A percentile compares a stretch with the other conserved stretches of the same genome.
Conservation (phyloP, 2,329 filamentous ascomycete genomes). For the Fusarium mundagurra region DNA sequence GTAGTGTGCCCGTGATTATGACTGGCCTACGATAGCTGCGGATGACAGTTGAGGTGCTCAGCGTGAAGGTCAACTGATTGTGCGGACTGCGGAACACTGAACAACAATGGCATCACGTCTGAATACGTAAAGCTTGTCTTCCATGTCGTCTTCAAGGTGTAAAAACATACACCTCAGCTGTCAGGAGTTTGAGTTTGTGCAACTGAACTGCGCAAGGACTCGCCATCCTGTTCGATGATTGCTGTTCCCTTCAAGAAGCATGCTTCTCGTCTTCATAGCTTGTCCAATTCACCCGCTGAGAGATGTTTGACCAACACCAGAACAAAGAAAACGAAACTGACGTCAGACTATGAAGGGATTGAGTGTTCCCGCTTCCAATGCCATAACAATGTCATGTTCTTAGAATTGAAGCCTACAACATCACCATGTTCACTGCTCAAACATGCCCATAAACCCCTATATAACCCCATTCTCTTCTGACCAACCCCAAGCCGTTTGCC, state of each 20-base stretch:
- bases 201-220: background rate
- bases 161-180: background rate
- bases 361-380: background rate
- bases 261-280: background rate
- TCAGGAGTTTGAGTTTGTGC: too few relatives aligned
- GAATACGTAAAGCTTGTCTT: background rate
- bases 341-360: too few relatives aligned
- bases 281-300: too few relatives aligned
- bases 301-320: background rate
- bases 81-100: background rate
- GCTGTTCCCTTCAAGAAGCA: background rate
- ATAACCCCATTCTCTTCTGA: background rate
- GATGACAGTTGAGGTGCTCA: background rate
- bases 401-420: too few relatives aligned
- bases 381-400: background rate
- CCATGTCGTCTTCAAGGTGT: background rate
- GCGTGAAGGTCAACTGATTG: background rate
- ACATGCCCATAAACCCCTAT: background rate
- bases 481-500: background rate
- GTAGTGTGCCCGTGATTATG: background rate
- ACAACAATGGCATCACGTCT: background rate
- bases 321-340: background rate
- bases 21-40: background rate
- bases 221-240: background rate
- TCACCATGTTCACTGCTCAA: background rate